Conservation (phyloP, 2,329 filamentous ascomycete genomes). For the Oidium heveae region DNA sequence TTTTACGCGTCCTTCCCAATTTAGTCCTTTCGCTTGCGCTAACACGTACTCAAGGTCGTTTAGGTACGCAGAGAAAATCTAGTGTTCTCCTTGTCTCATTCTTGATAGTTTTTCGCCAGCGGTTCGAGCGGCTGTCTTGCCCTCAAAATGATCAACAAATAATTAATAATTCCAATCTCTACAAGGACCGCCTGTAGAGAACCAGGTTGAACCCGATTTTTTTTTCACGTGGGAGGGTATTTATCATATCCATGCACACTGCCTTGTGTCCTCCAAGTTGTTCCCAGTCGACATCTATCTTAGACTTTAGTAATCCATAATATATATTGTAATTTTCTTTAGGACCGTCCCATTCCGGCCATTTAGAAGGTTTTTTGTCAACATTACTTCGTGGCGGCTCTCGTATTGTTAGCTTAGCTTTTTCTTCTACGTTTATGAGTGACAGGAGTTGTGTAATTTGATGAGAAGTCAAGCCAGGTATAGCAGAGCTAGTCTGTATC, state of each 20-base stretch:
- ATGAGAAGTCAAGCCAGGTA: neutral
- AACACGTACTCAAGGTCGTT: neutral
- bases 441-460: neutral
- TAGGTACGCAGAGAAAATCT: neutral
- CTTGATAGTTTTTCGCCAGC: neutral
- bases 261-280: too few species aligned
- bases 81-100: neutral
- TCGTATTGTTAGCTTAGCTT: neutral
- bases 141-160: neutral
- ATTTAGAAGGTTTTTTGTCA: too few species aligned
- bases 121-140: neutral
- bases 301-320: neutral
- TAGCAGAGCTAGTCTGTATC: too few species aligned
- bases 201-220: neutral
- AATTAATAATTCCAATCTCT: neutral
- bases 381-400: too few species aligned
- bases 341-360: neutral
- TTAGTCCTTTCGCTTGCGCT: neutral
- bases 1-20: neutral
- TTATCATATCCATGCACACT: neutral
- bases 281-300: neutral
- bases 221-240: neutral
- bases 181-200: neutral
- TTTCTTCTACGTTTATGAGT: neutral
- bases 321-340: neutral